Percentiles rank a stretch among this genome's conserved stretches.
Evolutionary conservation across 2,329 filamentous ascomycete species (phyloP).

Genomic region (Cercospora sp.): DNA sequence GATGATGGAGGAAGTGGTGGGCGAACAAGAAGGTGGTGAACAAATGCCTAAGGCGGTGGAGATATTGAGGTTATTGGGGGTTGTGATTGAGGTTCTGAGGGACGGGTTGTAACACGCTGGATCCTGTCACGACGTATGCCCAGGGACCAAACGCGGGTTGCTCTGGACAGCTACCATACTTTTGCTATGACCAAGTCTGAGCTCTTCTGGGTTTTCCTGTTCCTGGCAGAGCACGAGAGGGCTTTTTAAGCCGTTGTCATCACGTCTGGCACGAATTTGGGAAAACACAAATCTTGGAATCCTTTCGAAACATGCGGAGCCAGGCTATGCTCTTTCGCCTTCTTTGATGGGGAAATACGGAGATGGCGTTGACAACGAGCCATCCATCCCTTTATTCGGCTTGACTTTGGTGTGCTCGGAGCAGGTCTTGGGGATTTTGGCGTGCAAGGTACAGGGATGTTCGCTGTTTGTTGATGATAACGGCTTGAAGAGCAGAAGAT

Average conservation of each 20-base stretch:
- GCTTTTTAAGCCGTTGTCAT: not conserved
- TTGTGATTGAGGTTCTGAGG: not conserved
- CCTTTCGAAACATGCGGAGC: not conserved
- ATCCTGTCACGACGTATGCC: no score
- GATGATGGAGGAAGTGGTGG: slow-evolving; percentile 1
- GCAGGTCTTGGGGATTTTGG: not conserved
- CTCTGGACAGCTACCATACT: not conserved
- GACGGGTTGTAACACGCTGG: no score
- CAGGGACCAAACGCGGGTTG: not conserved
- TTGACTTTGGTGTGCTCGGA: not conserved
- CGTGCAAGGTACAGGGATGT: slow-evolving; percentile 2
- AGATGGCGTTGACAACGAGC: not conserved
- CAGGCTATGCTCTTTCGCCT: not conserved
- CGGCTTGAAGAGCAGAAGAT: not conserved
- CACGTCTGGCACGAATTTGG: not conserved
- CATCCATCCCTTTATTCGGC: not conserved
- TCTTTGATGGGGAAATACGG: not conserved
- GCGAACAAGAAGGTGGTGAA: not conserved
- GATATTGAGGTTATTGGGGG: not conserved
- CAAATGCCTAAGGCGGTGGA: slow-evolving; percentile 7
- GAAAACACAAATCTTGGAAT: not conserved
- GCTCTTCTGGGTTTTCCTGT: not conserved
- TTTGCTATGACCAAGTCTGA: not conserved
- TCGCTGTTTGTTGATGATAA: not conserved
- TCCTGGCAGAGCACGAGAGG: not conserved